phyloP scores from a whole-genome alignment of 495 filamentous ascomycete species.

The Xylona heveae region DNA sequence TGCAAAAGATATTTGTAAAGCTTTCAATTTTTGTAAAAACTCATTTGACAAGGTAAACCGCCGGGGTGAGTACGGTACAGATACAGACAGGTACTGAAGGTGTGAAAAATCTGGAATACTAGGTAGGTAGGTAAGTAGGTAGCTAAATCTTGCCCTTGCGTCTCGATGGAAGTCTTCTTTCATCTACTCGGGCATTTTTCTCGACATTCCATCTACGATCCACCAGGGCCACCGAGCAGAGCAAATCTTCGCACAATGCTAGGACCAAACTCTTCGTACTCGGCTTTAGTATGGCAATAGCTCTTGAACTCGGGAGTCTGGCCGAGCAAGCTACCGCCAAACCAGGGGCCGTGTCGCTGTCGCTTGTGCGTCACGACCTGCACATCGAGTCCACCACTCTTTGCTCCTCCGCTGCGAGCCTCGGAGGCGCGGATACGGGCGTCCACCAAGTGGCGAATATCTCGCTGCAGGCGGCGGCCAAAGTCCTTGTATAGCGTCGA shows the following conservation, averaged over 20 bases:
- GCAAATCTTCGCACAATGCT: constrained; percentile 93
- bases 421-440: constrained; percentile 78
- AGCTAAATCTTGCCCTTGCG: no score
- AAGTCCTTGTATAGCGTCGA: constrained; percentile 97
- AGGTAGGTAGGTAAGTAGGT: no score
- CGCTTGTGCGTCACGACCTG: constrained; percentile 92
- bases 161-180: no score
- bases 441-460: constrained; percentile 89
- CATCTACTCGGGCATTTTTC: no score
- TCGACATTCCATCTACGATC: constrained; percentile 12
- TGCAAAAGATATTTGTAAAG: no score
- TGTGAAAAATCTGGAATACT: no score
- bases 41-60: no score
- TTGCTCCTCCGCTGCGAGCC: constrained; percentile 65
- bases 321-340: constrained; percentile 84
- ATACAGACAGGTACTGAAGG: no score
- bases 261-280: constrained; percentile 87
- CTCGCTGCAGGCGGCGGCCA: constrained; percentile 80
- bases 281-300: constrained; percentile 95
- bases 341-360: constrained; percentile 94
- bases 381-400: constrained; percentile 72
- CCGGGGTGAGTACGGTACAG: no score
- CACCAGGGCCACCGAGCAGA: constrained; percentile 75
- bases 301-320: constrained; percentile 98
- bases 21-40: no score